Base-by-base conservation (phyloP, 164 flowering plant species). In the Piper betle region DNA sequence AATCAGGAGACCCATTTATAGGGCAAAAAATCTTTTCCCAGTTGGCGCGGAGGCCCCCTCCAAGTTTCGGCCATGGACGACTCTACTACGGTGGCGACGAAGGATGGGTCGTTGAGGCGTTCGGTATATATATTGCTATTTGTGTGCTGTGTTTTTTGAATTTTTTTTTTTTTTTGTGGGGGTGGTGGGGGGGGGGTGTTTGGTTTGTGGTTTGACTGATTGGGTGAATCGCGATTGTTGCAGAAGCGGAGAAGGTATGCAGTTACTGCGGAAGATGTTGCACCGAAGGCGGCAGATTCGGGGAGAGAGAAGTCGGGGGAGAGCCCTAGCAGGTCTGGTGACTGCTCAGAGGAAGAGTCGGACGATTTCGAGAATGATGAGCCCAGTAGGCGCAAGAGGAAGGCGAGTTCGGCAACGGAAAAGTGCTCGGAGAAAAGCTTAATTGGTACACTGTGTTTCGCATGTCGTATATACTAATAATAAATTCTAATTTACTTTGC, bases 361-460 rank as follows among this genome's bases (percentile, higher is more conserved):
- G 91, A 85, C 39, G 84, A 81, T 61, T 77, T 74, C 52, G 85
- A 82, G 13, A 86, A 80, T 55, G 54, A 61, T 43, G 83, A 63
- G 59, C 82, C 81, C 0, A 75, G 61, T 0, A 75, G 61, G 61
- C 17, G 76, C 15, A 85, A 82, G 74, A 78, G 80, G 57, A 74
- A 43, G 63, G 71, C 77, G 6, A 57, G 67, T 61, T 0, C 55
- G 3, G 62, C 77, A 0, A 64, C 64, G 0, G 52, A 6, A 53
- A 60, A 46, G 50, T 25, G 72, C 39, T n/a, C 72, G 43, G 68
- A 77, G 12, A 73, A 59, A 57, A 78, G 68, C 60, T 71, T 83
- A 71, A 81, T 85, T 61, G 91, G 91, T 85, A 74, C 7, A 56
- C 10, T 8, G 0, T 40, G 41, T 4, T 38, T 40, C 65, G 46